Evolutionary conservation across 2,329 filamentous ascomycete species (phyloP), one percentile per base, ranked within the genome.

Genomic region (Septoria petroselini): DNA sequence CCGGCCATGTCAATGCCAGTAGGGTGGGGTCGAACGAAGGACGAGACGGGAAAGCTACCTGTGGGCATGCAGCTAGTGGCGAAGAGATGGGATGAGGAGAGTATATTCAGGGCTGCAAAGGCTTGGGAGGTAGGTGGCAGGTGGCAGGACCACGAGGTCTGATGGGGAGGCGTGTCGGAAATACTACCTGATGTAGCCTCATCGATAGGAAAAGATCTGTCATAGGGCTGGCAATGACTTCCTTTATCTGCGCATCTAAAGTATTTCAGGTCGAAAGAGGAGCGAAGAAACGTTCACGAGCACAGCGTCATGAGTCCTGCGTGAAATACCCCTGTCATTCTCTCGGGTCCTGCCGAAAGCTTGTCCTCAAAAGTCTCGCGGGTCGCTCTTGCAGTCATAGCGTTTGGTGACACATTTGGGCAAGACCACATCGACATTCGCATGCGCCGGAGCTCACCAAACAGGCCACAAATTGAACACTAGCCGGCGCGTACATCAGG

Each of bases 1-100:
- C 75, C 75, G 3, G 76, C 69, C 0, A 60, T 79, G 60, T 71
- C 66, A 30, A 72, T 79, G 50, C 76, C 76, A 62, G 73, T 64
- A 2, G 65, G 67, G 3, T 66, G 62, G 63, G 61, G 59, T 3
- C 53, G 41, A 35, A 55, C 58, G n/a, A 57, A 58, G 29, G 59
- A 58, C 15, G 58, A 54, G 2, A 49, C 54, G 9, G 63, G 55
- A 2, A 66, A 59, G 54, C 47, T 70, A 52, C 66, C 68, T 3
- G 61, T 69, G 7, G 67, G 63, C 2, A 67, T 71, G 67, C 66
- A 70, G 55, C 50, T 70, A 12, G 60, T 71, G 8, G 67, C 55
- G 31, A 68, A 62, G 54, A 60, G 64, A 41, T 69, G 62, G 42
- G 62, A 63, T 37, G 68, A 69, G 55, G 50, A 54, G 52, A 65